Evolutionary conservation across 1,284 basidiomycete genomes (phyloP).

Genomic region (Microbotryum silenes-acaulis): DNA sequence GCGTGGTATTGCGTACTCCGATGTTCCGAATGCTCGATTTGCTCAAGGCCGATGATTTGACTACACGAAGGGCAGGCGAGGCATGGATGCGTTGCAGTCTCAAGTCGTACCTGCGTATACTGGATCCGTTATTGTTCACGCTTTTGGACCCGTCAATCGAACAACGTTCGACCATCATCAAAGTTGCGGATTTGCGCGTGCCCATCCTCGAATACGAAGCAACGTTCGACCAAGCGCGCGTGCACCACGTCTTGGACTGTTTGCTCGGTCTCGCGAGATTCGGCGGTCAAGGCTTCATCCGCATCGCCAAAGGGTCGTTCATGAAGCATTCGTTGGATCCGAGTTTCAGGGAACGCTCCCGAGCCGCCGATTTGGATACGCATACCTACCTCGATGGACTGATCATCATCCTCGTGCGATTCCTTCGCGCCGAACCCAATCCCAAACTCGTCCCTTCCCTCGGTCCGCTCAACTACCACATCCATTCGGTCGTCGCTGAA

Average conservation of each 20-base stretch:
- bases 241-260: constrained; percentile 60
- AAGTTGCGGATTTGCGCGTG: constrained; percentile 58
- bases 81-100: constrained; percentile 92
- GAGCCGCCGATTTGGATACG: constrained; percentile 35
- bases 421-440: constrained; percentile 65
- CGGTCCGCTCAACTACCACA: constrained; percentile 53
- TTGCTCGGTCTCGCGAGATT: constrained; percentile 70
- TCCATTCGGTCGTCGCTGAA: constrained; percentile 70
- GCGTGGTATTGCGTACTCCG: constrained; percentile 70
- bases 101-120: constrained; percentile 79
- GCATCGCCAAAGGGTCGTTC: constrained; percentile 54
- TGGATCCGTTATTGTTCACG: constrained; percentile 78
- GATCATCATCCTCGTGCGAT: constrained; percentile 61
- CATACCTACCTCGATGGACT: constrained; percentile 67
- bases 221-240: constrained; percentile 66
- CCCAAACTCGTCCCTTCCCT: constrained; percentile 48
- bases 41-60: constrained; percentile 65
- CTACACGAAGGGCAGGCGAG: constrained; percentile 67
- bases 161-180: constrained; percentile 48
- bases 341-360: constrained; percentile 50
- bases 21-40: constrained; percentile 81
- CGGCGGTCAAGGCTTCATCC: constrained; percentile 77
- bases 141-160: constrained; percentile 62
- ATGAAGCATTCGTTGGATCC: constrained; percentile 57
- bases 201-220: constrained; percentile 60